Conservation (phyloP, 169 alveolate genomes). For the Plasmodium gaboni region DNA sequence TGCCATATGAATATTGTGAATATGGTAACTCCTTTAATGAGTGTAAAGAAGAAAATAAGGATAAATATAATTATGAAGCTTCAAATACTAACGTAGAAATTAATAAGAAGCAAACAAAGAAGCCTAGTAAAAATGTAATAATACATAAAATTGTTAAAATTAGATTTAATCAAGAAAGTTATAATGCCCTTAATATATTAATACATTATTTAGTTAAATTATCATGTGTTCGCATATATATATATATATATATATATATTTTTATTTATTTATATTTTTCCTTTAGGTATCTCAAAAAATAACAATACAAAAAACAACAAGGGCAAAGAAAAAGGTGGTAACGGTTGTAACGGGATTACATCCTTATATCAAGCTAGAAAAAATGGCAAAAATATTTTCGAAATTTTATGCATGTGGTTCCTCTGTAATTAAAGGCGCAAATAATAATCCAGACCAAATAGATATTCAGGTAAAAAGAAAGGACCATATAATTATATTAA, state of each 20-base stretch:
- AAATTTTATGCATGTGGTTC: conserved; percentile 91
- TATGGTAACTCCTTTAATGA: conserved; percentile 86
- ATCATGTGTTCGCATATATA: background rate
- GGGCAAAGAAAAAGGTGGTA: conserved; percentile 89
- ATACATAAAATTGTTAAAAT: background rate
- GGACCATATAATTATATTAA: background rate
- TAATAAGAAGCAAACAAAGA: conserved; percentile 37
- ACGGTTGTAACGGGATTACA: conserved; percentile 90
- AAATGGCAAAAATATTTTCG: conserved; percentile 90
- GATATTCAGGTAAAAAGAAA: conserved; percentile 81
- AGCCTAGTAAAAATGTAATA: conserved; percentile 33
- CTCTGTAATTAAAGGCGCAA: conserved; percentile 88
- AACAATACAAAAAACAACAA: conserved; percentile 84
- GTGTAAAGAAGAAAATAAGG: conserved; percentile 80
- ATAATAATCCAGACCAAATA: conserved; percentile 85
- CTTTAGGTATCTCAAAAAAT: conserved; percentile 72
- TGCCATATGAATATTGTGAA: conserved; percentile 92
- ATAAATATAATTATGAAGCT: conserved; percentile 73
- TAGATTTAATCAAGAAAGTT: too few relatives aligned
- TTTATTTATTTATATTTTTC: background rate
- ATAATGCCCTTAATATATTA: background rate
- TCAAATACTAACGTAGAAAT: conserved; percentile 17
- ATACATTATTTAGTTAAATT: too few relatives aligned
- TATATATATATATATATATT: background rate
- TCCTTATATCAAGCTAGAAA: conserved; percentile 87